Conservation (phyloP, 495 filamentous ascomycete genomes). For the Ascodesmis nigricans region DNA sequence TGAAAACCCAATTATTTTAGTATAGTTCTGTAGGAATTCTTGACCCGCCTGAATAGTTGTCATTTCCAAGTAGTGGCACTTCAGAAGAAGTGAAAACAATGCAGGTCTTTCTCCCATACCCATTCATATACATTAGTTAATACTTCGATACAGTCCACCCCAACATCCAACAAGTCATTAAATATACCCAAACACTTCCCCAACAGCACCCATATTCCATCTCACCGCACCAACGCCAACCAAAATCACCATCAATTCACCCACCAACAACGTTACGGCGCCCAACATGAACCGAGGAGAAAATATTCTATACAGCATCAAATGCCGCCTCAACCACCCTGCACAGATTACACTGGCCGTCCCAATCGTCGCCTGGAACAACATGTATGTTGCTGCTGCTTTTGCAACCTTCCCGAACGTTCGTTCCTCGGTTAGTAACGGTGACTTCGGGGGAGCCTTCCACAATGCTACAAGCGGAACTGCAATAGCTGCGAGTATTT, state of each 20-base stretch:
- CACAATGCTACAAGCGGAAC: slow-evolving; percentile 69
- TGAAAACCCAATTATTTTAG: too few species aligned
- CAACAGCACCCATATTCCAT: slow-evolving; percentile 51
- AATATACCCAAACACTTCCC: slow-evolving; percentile 62
- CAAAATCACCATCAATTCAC: slow-evolving; percentile 50
- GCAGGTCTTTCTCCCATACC: too few species aligned
- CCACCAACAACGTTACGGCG: slow-evolving; percentile 43
- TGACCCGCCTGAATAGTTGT: too few species aligned
- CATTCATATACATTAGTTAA: too few species aligned
- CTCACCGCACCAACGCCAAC: slow-evolving; percentile 49
- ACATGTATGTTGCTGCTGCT: slow-evolving; percentile 46
- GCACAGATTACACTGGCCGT: slow-evolving; percentile 70
- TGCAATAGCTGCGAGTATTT: slow-evolving; percentile 56
- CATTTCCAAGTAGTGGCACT: too few species aligned
- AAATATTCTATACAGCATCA: slow-evolving; percentile 97
- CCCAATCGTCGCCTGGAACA: slow-evolving; percentile 61
- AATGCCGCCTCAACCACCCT: slow-evolving; percentile 60
- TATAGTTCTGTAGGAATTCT: too few species aligned
- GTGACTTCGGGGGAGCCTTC: slow-evolving; percentile 40
- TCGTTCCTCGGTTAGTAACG: slow-evolving; percentile 23
- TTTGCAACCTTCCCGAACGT: slow-evolving; percentile 46
- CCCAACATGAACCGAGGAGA: slow-evolving; percentile 75
- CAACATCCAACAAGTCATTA: too few species aligned
- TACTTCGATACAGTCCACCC: too few species aligned
- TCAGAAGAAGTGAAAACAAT: too few species aligned